Evolutionary conservation across 2,329 filamentous ascomycete species (phyloP), one percentile per base, ranked within the genome.

Genomic region (Colletotrichum sp.): DNA sequence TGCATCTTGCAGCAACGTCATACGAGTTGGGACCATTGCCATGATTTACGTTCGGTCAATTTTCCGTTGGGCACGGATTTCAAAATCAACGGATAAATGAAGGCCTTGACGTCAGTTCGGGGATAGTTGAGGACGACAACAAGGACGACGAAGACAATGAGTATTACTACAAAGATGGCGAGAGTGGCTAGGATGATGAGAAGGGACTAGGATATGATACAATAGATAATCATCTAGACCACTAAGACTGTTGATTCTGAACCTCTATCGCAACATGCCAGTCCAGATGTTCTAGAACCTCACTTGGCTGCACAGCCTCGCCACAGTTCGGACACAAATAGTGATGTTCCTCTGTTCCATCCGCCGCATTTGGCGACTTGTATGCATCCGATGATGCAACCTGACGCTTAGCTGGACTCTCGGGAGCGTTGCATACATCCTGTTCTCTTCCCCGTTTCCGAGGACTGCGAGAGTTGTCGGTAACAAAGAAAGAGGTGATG

Each of bases 1-100:
- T 21, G 32, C 16, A 1, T 0, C 5, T 18, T 43, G 8, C 3
- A 18, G 16, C 36, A 10, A 10, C n/a, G 16, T 6, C 0, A 18
- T 43, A n/a, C 16, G 16, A 43, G 1, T 43, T 10, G 16, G 36
- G 2, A n/a, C 8, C 16, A 3, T 43, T 8, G 16, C 5, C 36
- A 43, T 43, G 8, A 43, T 5, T 10, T 1, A n/a, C 16, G 0
- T 43, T n/a, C 36, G 8, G 8, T 43, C 5, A 6, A 18, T 2
- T 10, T 18, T 18, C 16, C 0, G 10, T 43, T 6, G 8, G 16
- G 8, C 38, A n/a, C 18, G 4, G 0, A n/a, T 6, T 6, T 43
- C 0, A n/a, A n/a, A 3, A 10, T 43, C 2, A n/a, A n/a, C 16
- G 16, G 38, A 43, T 43, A 10, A 10, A n/a, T n/a, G 38, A 43